Evolutionary conservation across 176 grass and related monocot genomes (phyloP).

Genomic region (Guadua angustifolia): DNA sequence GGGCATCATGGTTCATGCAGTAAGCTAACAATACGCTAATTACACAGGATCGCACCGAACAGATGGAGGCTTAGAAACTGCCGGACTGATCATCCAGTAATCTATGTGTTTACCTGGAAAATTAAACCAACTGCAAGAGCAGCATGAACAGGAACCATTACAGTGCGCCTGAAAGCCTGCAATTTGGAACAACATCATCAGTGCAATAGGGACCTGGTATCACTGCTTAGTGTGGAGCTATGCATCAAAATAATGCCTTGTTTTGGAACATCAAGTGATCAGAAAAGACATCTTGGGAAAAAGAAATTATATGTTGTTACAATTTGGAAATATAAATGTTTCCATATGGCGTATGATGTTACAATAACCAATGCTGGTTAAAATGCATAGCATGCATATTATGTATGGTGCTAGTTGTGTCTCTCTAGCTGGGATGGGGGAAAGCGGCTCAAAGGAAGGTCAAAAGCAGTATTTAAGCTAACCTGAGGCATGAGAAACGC

Average conservation of each 20-base stretch:
- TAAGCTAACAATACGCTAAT: background rate
- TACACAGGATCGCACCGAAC: background rate
- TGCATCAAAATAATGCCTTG: constrained; percentile 1
- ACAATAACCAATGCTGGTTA: background rate
- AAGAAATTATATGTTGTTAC: background rate
- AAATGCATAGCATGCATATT: constrained; percentile 22
- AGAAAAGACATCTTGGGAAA: background rate
- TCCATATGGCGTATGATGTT: background rate
- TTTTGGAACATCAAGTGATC: constrained; percentile 12
- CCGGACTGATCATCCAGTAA: background rate
- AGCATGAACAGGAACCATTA: constrained; percentile 88
- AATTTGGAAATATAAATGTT: background rate
- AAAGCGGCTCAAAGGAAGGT: background rate
- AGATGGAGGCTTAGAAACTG: constrained; percentile 2
- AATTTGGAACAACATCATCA: constrained; percentile 41
- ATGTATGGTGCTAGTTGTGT: background rate
- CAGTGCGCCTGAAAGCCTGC: constrained; percentile 72
- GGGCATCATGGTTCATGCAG: background rate
- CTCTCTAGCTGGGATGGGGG: constrained; percentile 24
- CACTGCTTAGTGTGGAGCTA: background rate
- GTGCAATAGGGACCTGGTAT: constrained; percentile 12
- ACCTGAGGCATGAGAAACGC: constrained; percentile 92
- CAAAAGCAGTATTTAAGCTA: constrained; percentile 25
- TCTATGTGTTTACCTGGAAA: constrained; percentile 66
- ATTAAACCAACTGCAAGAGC: constrained; percentile 75